Percentiles rank a stretch among this genome's conserved stretches.
phyloP scores from a whole-genome alignment of 805 yeast species.

The Alloascoidea hylecoeti region DNA sequence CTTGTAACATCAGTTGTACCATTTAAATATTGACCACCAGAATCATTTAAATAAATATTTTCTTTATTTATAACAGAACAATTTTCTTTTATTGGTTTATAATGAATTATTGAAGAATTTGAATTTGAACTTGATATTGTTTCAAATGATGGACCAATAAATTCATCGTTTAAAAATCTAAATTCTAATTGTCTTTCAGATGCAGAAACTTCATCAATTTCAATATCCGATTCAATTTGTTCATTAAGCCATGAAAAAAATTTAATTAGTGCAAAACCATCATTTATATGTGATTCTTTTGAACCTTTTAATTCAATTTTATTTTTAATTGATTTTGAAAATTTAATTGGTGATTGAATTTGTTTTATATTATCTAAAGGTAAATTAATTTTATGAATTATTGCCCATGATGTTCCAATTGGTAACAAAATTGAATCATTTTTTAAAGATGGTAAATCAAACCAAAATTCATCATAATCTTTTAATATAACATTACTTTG shows the following conservation, averaged over 20 bases:
- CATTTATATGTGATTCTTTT: constrained; percentile 64
- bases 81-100: constrained; percentile 43
- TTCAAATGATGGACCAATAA: constrained; percentile 50
- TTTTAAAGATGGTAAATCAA: constrained; percentile 3
- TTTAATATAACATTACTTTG: constrained; percentile 31
- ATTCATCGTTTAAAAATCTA: constrained; percentile 20
- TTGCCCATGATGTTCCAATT: constrained; percentile 52
- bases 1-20: constrained; percentile 97
- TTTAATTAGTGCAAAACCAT: constrained; percentile 63
- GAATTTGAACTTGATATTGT: constrained; percentile 68
- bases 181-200: constrained; percentile 35
- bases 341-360: constrained; percentile 45
- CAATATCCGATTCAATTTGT: constrained; percentile 24
- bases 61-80: constrained; percentile 49
- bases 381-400: constrained; percentile 33
- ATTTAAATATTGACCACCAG: constrained; percentile 85
- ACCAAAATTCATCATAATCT: constrained; percentile 33
- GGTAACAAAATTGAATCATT: constrained; percentile 34
- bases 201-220: constrained; percentile 45
- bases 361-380: constrained; percentile 22
- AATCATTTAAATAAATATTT: constrained; percentile 65
- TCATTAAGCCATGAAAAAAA: constrained; percentile 77
- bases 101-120: constrained; percentile 69
- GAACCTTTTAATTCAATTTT: constrained; percentile 58
- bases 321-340: constrained; percentile 69